phyloP scores from a whole-genome alignment of 2,329 filamentous ascomycete species.

The Fonsecaea pugnacius region DNA sequence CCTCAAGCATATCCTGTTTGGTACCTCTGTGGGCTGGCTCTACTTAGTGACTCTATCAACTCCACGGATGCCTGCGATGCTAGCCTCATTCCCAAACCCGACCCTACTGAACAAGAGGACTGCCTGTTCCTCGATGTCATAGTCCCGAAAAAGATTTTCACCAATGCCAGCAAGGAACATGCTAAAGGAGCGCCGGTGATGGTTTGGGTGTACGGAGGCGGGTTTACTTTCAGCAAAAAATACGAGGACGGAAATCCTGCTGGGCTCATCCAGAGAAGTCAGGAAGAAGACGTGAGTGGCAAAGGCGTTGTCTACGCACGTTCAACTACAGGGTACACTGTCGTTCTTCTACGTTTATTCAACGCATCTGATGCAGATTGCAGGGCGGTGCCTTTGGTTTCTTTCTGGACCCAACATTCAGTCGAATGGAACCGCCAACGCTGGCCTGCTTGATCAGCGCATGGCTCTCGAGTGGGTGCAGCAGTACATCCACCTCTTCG shows the following conservation, averaged over 20 bases:
- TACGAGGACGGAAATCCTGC: conserved; percentile 3
- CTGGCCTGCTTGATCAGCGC: conserved; percentile 58
- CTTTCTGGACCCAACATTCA: conserved; percentile 51
- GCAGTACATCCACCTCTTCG: conserved; percentile 58
- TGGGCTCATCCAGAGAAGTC: conserved; percentile 15
- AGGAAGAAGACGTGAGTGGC: conserved; percentile 1
- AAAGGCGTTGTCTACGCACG: conserved; percentile 22
- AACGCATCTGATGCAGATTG: background rate
- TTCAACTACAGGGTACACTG: conserved; percentile 32
- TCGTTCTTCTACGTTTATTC: background rate
- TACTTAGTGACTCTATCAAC: background rate
- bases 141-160: conserved; percentile 9
- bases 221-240: conserved; percentile 12
- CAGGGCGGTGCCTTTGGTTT: conserved; percentile 54
- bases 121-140: conserved; percentile 42
- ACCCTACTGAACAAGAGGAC: conserved; percentile 35
- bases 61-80: conserved; percentile 3
- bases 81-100: background rate
- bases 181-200: conserved; percentile 37
- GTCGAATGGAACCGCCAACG: conserved; percentile 50
- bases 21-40: background rate
- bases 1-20: conserved; percentile 1
- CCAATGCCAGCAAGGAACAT: conserved; percentile 13
- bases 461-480: conserved; percentile 62
- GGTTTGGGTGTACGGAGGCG: conserved; percentile 38